Evolutionary conservation across 2,329 filamentous ascomycete species (phyloP), one percentile per base, ranked within the genome.

Genomic region (Aspergillus pseudotamarii): DNA sequence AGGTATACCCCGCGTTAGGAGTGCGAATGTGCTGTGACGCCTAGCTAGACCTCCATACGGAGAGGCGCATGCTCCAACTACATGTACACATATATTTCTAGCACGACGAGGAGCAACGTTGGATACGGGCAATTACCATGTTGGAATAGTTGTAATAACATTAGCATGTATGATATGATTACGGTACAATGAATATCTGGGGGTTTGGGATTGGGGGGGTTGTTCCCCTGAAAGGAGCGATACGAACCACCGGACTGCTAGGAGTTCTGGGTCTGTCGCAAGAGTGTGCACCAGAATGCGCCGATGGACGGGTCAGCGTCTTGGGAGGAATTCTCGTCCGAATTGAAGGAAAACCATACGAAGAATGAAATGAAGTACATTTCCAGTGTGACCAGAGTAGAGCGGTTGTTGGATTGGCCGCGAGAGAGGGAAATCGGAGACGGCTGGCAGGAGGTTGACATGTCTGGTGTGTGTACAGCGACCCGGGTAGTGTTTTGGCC

Each of bases 301-400:
- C 60, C 71, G 0, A 48, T 61, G 43, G 58, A 63, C 19, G 79
- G 79, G 2, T 76, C 75, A 9, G 79, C 78, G 6, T 73, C 72
- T 6, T 80, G 75, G 70, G 58, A 67, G 2, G 79, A 81, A 63
- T 81, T 81, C 55, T 69, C 75, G 59, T 66, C 64, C 16, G 76
- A 78, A 0, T 60, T 81, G 50, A 72, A 75, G 34, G 69, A 75
- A 11, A 66, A 79, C 21, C 79, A 81, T 67, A 76, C 76, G 8
- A 69, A 74, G 61, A 73, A 81, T 66, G 79, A 81, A 64, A 72
- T 73, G 73, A 75, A 74, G 36, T 81, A 81, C 66, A 80, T 78
- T 34, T 77, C 77, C 6, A 79, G 71, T 51, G 72, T 79, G 10
- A 71, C 68, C 2, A 57, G 67, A 4, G 70, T 77, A 12, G 71